Percentiles rank a stretch among this genome's conserved stretches.
Evolutionary conservation across 495 filamentous ascomycete species (phyloP).

Genomic region (Aspergillus cavernicola): DNA sequence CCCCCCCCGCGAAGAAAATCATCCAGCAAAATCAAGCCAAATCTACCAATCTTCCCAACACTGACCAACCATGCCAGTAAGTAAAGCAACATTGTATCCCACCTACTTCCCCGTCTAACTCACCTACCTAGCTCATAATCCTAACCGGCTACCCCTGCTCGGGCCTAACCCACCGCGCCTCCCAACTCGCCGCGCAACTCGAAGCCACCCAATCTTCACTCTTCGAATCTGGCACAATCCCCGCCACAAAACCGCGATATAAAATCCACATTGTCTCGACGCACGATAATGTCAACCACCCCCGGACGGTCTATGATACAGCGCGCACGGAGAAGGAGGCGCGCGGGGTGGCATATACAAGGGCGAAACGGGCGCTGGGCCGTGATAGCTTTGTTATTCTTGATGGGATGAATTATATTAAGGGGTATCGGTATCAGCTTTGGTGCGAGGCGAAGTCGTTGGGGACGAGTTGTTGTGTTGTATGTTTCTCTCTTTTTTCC

Average conservation of each 20-base stretch:
- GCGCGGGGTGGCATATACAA: constrained; percentile 77
- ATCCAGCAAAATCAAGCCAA: too few species aligned
- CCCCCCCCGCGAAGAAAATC: too few species aligned
- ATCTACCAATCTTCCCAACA: background rate
- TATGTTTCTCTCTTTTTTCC: constrained; percentile 36
- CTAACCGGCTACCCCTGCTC: constrained; percentile 90
- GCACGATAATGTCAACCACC: constrained; percentile 39
- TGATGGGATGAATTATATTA: constrained; percentile 95
- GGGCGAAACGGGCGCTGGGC: constrained; percentile 76
- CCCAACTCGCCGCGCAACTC: constrained; percentile 61
- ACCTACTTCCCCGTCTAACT: background rate
- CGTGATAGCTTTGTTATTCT: constrained; percentile 82
- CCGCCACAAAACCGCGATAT: constrained; percentile 50
- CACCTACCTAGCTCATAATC: constrained; percentile 75
- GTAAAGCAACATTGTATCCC: too few species aligned
- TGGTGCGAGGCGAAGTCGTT: constrained; percentile 91
- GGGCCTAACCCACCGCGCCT: constrained; percentile 84
- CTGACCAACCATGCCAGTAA: background rate
- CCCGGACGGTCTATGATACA: constrained; percentile 49
- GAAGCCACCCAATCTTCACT: constrained; percentile 44
- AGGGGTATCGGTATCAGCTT: constrained; percentile 94
- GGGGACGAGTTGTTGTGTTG: constrained; percentile 75
- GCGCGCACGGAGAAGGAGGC: constrained; percentile 83
- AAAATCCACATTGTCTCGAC: constrained; percentile 57
- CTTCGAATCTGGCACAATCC: constrained; percentile 47